Percentiles rank a stretch among this genome's conserved stretches.
Conservation (phyloP, 805 yeast genomes). For the Pichia exigua region DNA sequence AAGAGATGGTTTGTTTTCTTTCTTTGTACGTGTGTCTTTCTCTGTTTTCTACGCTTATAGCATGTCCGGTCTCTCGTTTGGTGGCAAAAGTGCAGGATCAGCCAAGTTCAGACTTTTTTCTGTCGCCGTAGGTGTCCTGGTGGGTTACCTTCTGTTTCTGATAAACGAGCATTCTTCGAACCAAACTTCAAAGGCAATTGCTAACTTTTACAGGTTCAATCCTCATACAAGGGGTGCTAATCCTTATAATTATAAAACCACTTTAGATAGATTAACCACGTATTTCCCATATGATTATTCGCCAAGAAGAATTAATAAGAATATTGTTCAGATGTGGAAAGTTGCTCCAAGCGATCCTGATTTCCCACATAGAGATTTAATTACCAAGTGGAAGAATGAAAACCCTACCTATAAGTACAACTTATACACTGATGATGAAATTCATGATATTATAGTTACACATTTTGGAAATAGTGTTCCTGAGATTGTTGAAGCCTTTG, state of each 20-base stretch:
- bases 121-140: slow-evolving; percentile 19
- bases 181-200: slow-evolving; percentile 22
- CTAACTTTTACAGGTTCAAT: slow-evolving; percentile 25
- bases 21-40: no score
- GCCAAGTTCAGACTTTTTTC: slow-evolving; percentile 20
- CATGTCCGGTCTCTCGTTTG: background rate
- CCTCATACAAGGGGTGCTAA: slow-evolving; percentile 29
- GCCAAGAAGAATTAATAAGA: slow-evolving; percentile 28
- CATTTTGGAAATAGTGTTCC: slow-evolving; percentile 34
- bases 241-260: slow-evolving; percentile 27
- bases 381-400: slow-evolving; percentile 28
- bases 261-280: slow-evolving; percentile 25
- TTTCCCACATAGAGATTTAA: slow-evolving; percentile 27
- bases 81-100: background rate
- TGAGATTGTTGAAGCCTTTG: slow-evolving; percentile 47
- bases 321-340: slow-evolving; percentile 31
- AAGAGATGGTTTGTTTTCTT: background rate
- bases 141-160: slow-evolving; percentile 23
- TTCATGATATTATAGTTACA: slow-evolving; percentile 20
- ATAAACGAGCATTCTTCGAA: slow-evolving; percentile 18
- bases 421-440: slow-evolving; percentile 27
- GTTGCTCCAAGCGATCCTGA: slow-evolving; percentile 28
- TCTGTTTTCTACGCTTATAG: background rate
- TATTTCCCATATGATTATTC: slow-evolving; percentile 28
- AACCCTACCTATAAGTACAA: slow-evolving; percentile 28